These are phyloP conservation scores for Lepidium aucheri DNA, from an alignment of 345 rosid species.

Conservation along the genomic window DNA sequence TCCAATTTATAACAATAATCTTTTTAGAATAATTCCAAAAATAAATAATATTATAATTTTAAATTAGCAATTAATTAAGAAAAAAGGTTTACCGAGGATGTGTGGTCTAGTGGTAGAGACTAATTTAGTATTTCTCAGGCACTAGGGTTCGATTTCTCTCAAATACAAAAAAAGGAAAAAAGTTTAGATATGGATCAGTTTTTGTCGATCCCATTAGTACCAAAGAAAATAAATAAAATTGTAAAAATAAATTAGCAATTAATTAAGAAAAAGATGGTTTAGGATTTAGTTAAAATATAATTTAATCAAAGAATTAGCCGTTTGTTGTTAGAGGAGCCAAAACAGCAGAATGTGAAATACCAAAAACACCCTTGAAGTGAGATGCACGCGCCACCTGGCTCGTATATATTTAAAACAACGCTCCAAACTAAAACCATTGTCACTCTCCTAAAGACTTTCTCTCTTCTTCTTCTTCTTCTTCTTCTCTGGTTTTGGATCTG, in stretches of 20 bases:
- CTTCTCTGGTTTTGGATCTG: conserved; percentile 13
- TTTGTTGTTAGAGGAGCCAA: not conserved
- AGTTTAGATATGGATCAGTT: too few relatives aligned
- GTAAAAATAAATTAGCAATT: too few relatives aligned
- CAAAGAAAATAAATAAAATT: not conserved
- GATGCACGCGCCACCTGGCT: conserved; percentile 25
- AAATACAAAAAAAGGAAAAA: too few relatives aligned
- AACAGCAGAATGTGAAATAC: not conserved
- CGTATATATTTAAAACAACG: not conserved
- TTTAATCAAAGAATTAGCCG: conserved; percentile 8
- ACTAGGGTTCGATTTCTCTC: too few relatives aligned
- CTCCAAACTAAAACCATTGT: conserved; percentile 13
- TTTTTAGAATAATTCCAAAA: not conserved
- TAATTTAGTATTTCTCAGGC: too few relatives aligned
- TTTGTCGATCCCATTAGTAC: too few relatives aligned
- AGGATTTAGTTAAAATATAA: too few relatives aligned
- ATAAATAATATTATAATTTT: not conserved
- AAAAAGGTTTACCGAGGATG: too few relatives aligned
- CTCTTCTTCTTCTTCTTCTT: not conserved
- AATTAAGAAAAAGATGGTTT: too few relatives aligned
- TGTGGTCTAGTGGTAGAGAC: too few relatives aligned
- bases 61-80: too few relatives aligned
- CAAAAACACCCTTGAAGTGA: not conserved
- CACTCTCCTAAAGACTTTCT: not conserved
- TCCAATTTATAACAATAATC: not conserved